Percentiles rank a stretch among this genome's conserved stretches.
Evolutionary conservation across 1,284 basidiomycete genomes (phyloP).

Genomic region (Anthracocystis panici-leucophaei): DNA sequence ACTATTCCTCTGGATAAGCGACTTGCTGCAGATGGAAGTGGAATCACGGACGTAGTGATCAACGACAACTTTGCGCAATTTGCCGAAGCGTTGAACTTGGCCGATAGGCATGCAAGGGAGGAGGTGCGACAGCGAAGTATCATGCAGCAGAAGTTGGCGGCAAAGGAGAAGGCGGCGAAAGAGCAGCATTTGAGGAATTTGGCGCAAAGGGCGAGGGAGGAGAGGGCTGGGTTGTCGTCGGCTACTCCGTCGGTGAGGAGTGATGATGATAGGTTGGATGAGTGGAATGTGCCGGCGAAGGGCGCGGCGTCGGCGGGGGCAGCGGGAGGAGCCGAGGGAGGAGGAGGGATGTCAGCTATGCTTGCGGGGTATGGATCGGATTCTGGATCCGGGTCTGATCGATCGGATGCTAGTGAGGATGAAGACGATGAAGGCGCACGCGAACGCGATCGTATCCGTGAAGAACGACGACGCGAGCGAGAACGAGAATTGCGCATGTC

Average conservation of each 20-base stretch:
- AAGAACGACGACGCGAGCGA: conserved; percentile 90
- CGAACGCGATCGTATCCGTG: conserved; percentile 88
- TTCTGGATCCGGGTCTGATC: conserved; percentile 76
- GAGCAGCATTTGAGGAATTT: conserved; percentile 94
- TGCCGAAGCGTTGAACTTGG: conserved; percentile 93
- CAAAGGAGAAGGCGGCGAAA: conserved; percentile 96
- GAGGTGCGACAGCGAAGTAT: conserved; percentile 94
- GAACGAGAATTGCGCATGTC: conserved; percentile 98
- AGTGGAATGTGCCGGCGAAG: conserved; percentile 17
- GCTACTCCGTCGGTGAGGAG: conserved; percentile 31
- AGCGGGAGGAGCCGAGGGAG: conserved; percentile 2
- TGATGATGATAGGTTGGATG: conserved; percentile 37
- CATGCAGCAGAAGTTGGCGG: conserved; percentile 97
- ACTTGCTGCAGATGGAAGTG: conserved; percentile 94
- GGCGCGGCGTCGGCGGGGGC: conserved; percentile 4
- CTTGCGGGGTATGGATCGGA: conserved; percentile 73
- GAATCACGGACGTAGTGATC: conserved; percentile 97
- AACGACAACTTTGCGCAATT: conserved; percentile 99
- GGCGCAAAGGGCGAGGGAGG: conserved; percentile 94
- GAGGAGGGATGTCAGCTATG: conserved; percentile 39
- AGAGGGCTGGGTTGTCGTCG: conserved; percentile 80
- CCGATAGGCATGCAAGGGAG: conserved; percentile 97
- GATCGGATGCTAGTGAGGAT: conserved; percentile 64
- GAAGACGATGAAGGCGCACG: conserved; percentile 75
- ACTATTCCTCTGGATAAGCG: conserved; percentile 99